phyloP scores from a whole-genome alignment of 352 stramenopile genomes.

The Phytophthora fragariae region DNA sequence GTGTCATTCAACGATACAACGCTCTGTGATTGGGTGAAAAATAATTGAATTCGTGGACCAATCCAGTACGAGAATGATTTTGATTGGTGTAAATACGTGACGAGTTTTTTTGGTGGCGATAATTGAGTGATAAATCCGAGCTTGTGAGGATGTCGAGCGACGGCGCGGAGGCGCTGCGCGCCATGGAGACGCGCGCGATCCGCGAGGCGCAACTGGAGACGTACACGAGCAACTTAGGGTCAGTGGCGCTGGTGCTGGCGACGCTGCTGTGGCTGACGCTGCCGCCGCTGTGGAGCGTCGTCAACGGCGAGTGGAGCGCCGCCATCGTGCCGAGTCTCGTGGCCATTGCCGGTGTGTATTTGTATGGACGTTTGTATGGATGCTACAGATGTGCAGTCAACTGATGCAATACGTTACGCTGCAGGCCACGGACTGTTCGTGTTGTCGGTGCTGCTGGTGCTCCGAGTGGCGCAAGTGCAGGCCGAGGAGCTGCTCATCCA shows the following conservation, averaged over 20 bases:
- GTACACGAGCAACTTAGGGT: slow-evolving; percentile 70
- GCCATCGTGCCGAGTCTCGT: slow-evolving; percentile 60
- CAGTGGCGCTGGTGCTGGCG: slow-evolving; percentile 45
- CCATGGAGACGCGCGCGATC: slow-evolving; percentile 72
- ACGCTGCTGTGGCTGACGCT: slow-evolving; percentile 59
- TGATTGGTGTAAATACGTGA: slow-evolving; percentile 29
- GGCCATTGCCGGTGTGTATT: slow-evolving; percentile 50
- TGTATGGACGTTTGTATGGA: no score
- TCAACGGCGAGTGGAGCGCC: slow-evolving; percentile 80
- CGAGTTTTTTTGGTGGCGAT: slow-evolving; percentile 21
- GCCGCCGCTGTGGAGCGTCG: slow-evolving; percentile 70
- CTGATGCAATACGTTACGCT: slow-evolving; percentile 8
- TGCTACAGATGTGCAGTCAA: not conserved
- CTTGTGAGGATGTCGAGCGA: slow-evolving; percentile 24
- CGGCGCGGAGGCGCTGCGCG: slow-evolving; percentile 45
- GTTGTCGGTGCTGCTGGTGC: slow-evolving; percentile 61
- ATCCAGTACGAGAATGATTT: not conserved
- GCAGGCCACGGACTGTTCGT: slow-evolving; percentile 60
- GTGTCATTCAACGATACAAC: not conserved
- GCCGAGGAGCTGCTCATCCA: slow-evolving; percentile 66
- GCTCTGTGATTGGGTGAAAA: slow-evolving; percentile 26
- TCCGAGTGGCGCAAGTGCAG: slow-evolving; percentile 76
- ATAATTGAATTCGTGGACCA: slow-evolving; percentile 1
- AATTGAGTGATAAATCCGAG: slow-evolving; percentile 1
- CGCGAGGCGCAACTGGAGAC: slow-evolving; percentile 67